Percentiles rank a stretch among this genome's conserved stretches.
Conservation (phyloP, 1,139 yeast genomes). For the Geotrichum restrictum region DNA sequence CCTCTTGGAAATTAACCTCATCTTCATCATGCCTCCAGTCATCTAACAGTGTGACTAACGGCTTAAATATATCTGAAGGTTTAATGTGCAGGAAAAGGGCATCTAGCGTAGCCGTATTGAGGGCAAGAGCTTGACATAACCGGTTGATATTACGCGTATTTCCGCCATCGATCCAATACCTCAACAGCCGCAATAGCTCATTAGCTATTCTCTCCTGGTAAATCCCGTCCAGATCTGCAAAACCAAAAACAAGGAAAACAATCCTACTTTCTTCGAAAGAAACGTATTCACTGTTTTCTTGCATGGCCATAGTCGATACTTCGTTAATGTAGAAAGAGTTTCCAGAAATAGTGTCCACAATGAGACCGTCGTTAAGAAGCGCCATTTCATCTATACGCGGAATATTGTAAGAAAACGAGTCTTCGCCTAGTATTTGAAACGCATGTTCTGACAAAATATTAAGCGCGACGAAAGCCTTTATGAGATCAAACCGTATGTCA, state of each 20-base stretch:
- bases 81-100: constrained; percentile 39
- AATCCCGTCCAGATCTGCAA: constrained; percentile 32
- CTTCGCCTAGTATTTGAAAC: constrained; percentile 47
- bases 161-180: constrained; percentile 26
- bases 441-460: constrained; percentile 43
- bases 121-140: constrained; percentile 47
- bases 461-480: constrained; percentile 50
- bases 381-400: constrained; percentile 16
- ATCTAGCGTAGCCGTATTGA: constrained; percentile 45
- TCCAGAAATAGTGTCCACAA: constrained; percentile 13
- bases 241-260: constrained; percentile 25
- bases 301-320: constrained; percentile 14
- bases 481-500: constrained; percentile 55
- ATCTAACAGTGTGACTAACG: constrained; percentile 39
- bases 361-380: constrained; percentile 13
- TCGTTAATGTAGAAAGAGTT: constrained; percentile 2
- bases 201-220: constrained; percentile 31
- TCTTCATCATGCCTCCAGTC: constrained; percentile 39
- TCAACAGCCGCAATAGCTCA: constrained; percentile 24
- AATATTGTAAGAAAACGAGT: constrained; percentile 25
- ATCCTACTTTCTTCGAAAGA: constrained; percentile 29
- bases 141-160: constrained; percentile 43
- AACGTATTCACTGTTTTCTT: constrained; percentile 32
- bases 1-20: constrained; percentile 61
- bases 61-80: constrained; percentile 31